A percentile compares a stretch with the other conserved stretches of the same genome.
Conservation (phyloP, 352 stramenopile species). For the Phytophthora quininea region DNA sequence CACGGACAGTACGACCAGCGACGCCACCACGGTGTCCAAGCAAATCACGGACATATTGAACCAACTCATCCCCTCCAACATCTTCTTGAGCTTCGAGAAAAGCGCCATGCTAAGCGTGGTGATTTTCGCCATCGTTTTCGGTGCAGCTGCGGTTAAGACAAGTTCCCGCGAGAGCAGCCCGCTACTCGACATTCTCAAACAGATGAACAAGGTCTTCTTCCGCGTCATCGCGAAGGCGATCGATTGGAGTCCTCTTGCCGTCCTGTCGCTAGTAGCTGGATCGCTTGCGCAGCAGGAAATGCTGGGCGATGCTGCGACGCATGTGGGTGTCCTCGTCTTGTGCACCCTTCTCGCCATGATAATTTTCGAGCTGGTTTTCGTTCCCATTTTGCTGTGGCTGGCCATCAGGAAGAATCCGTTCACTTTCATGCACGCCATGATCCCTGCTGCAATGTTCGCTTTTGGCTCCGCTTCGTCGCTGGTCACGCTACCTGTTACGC, state of each 20-base stretch:
- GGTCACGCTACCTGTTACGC: constrained; percentile 66
- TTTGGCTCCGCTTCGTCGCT: constrained; percentile 73
- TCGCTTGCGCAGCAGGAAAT: constrained; percentile 59
- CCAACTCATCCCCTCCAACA: constrained; percentile 59
- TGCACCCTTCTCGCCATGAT: constrained; percentile 48
- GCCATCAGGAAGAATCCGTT: constrained; percentile 55
- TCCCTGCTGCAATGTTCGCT: constrained; percentile 67
- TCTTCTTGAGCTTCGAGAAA: constrained; percentile 61
- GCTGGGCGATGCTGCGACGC: constrained; percentile 43
- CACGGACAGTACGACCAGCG: constrained; percentile 16
- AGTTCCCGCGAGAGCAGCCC: constrained; percentile 61
- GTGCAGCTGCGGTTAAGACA: constrained; percentile 54
- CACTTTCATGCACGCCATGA: constrained; percentile 66
- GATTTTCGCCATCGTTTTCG: constrained; percentile 69
- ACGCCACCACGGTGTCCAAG: constrained; percentile 44
- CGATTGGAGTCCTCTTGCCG: constrained; percentile 65
- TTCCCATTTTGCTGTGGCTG: constrained; percentile 59
- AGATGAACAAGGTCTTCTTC: constrained; percentile 80
- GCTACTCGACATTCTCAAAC: constrained; percentile 60
- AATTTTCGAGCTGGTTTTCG: constrained; percentile 65
- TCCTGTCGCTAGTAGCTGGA: constrained; percentile 73
- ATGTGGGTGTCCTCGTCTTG: constrained; percentile 68
- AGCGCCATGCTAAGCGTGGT: constrained; percentile 64
- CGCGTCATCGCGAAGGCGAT: constrained; percentile 68
- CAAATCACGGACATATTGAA: constrained; percentile 66